These are phyloP conservation scores for Exophiala sideris DNA, from an alignment of 2,329 filamentous ascomycete genomes.

Conservation along the genomic window DNA sequence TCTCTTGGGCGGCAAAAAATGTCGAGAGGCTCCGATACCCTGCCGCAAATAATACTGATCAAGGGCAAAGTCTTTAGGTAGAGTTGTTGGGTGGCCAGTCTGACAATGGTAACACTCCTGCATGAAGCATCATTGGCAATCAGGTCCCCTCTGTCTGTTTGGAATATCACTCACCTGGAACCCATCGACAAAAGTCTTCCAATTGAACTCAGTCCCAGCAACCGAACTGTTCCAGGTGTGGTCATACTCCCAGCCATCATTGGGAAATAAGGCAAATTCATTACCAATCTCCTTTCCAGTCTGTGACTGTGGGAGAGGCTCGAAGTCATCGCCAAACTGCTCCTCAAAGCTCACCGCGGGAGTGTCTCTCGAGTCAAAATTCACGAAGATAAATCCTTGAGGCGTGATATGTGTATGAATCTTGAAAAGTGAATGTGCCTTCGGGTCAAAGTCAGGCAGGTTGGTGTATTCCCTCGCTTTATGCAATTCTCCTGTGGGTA, in stretches of 20 bases:
- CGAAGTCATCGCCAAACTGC: constrained; percentile 51
- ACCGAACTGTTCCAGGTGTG: constrained; percentile 51
- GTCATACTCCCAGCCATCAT: constrained; percentile 55
- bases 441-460: constrained; percentile 57
- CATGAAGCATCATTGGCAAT: too few species aligned
- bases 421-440: constrained; percentile 53
- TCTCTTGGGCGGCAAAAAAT: constrained; percentile 23
- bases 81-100: constrained; percentile 23
- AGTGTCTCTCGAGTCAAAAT: constrained; percentile 48
- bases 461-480: constrained; percentile 59
- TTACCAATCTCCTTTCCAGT: constrained; percentile 20
- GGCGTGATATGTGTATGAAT: constrained; percentile 24
- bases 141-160: too few species aligned
- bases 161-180: too few species aligned
- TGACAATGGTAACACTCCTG: constrained; percentile 24
- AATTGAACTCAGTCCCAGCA: constrained; percentile 56
- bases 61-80: constrained; percentile 24
- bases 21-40: constrained; percentile 21
- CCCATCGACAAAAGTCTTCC: constrained; percentile 45
- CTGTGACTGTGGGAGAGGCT: constrained; percentile 30
- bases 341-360: constrained; percentile 53
- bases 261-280: constrained; percentile 47
- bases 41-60: constrained; percentile 24
- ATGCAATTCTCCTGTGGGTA: constrained; percentile 54
- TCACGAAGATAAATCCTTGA: constrained; percentile 54